Evolutionary conservation across 2,329 filamentous ascomycete genomes (phyloP), one percentile per base, ranked within the genome.

Genomic region (Calycina herbarum): DNA sequence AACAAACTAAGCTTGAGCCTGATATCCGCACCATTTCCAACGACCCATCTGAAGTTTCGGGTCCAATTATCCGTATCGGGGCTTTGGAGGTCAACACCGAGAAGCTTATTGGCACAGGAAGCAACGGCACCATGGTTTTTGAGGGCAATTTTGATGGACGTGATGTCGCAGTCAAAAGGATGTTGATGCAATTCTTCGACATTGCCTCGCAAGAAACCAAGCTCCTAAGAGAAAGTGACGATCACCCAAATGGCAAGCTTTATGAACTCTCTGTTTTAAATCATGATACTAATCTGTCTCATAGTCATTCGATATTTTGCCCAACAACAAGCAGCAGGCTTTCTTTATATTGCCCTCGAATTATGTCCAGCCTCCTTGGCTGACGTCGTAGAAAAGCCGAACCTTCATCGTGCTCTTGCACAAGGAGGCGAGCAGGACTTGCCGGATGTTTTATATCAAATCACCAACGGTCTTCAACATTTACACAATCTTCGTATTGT

Each of bases 71-170:
- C 70, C 84, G 82, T 63, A 87, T 90, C 76, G 86, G 86, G 35
- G 86, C 84, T 64, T 83, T 90, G 1, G 85, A 88, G 71, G 87
- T 90, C 62, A 83, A 89, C 68, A 84, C 85, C 57, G 84, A 88
- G 57, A 81, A 85, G 71, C 85, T 89, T 69, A 81, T 90, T 35
- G 88, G 88, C 27, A 89, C 92, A 66, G 95, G 95, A 63, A 98
- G 94, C 77, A 96, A 97, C 75, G 95, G 95, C n/a, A 99, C 95
- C 0, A 88, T 96, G 62, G 95, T 99, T 0, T 98, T 95, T 77
- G 90, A 92, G 59, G 95, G 95, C n/a, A 92, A 89, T 63, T 98
- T 96, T 76, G 95, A 96, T 76, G 93, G 93, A 29, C 89, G 94
- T 61, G 90, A 94, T 57, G 94, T 99, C 31, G 95, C 95, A 0